Evolutionary conservation across 2,329 filamentous ascomycete genomes (phyloP).

Genomic region (Penicillium sp.): DNA sequence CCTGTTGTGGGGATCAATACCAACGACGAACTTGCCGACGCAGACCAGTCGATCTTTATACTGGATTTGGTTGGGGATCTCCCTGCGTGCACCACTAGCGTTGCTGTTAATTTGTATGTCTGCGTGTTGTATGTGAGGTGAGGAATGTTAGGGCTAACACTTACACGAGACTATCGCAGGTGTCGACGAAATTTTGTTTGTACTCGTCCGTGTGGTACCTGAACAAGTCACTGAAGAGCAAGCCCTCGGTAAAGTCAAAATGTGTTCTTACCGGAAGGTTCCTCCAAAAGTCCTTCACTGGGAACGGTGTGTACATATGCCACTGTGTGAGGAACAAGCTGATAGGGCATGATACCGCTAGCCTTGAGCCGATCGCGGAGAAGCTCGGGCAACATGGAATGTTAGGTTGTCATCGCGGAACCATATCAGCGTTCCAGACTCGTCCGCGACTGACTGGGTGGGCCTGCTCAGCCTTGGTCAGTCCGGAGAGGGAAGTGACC

Average conservation of each 20-base stretch:
- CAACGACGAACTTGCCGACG: conserved; percentile 88
- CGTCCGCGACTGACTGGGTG: conserved; percentile 73
- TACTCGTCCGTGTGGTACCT: conserved; percentile 99
- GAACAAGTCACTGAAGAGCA: conserved; percentile 83
- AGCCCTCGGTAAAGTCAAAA: conserved; percentile 71
- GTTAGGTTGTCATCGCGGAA: conserved; percentile 96
- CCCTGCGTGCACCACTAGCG: conserved; percentile 47
- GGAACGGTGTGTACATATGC: conserved; percentile 92
- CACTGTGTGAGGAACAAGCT: conserved; percentile 97
- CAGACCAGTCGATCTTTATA: conserved; percentile 78
- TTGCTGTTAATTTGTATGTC: not conserved
- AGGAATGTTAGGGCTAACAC: conserved; percentile 25
- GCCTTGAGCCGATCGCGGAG: conserved; percentile 68
- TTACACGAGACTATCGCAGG: conserved; percentile 77
- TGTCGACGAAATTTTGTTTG: conserved; percentile 83
- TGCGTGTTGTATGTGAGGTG: not conserved
- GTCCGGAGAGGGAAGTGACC: conserved; percentile 80
- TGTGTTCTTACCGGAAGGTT: conserved; percentile 83
- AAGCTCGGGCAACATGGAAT: conserved; percentile 87
- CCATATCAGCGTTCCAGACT: conserved; percentile 87
- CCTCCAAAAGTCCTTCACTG: conserved; percentile 86
- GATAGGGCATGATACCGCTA: conserved; percentile 73
- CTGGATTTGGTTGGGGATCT: conserved; percentile 77
- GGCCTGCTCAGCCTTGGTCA: conserved; percentile 88
- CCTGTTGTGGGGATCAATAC: conserved; percentile 91